These are phyloP conservation scores for Otatea glauca DNA, from an alignment of 176 grass and related monocot genomes.

Conservation along the genomic window DNA sequence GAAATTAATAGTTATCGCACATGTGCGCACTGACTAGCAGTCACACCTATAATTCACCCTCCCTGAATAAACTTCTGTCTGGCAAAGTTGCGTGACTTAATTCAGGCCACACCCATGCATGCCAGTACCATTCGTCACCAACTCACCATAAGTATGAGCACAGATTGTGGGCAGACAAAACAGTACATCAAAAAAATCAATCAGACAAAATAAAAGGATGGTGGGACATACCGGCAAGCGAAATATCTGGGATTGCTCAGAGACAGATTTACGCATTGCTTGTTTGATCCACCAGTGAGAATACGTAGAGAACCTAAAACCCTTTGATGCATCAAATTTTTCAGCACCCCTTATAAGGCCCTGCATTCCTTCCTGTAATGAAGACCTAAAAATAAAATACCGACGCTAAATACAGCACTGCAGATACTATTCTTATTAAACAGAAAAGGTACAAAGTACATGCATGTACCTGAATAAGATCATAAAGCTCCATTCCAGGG, in stretches of 20 bases:
- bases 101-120: slow-evolving; percentile 2
- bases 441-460: not conserved
- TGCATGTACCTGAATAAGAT: slow-evolving; percentile 81
- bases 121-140: slow-evolving; percentile 10
- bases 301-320: slow-evolving; percentile 97
- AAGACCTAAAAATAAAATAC: slow-evolving; percentile 55
- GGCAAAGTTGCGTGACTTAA: slow-evolving; percentile 4
- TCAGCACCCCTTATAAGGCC: slow-evolving; percentile 78
- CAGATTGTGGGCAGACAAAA: slow-evolving; percentile 8
- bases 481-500: slow-evolving; percentile 59
- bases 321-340: slow-evolving; percentile 91
- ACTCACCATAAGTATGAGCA: not conserved
- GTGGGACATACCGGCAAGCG: slow-evolving; percentile 67
- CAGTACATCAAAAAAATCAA: not conserved
- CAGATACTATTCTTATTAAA: slow-evolving; percentile 8
- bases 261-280: slow-evolving; percentile 75
- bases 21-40: not conserved
- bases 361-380: slow-evolving; percentile 82
- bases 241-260: slow-evolving; percentile 75
- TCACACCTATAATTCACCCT: not conserved
- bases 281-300: slow-evolving; percentile 99
- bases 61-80: not conserved
- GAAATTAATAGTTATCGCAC: slow-evolving; percentile 11
- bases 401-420: slow-evolving; percentile 46
- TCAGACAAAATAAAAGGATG: not conserved